These are phyloP conservation scores for Acacia acuminata DNA, from an alignment of 306 rosid genomes.

Conservation along the genomic window DNA sequence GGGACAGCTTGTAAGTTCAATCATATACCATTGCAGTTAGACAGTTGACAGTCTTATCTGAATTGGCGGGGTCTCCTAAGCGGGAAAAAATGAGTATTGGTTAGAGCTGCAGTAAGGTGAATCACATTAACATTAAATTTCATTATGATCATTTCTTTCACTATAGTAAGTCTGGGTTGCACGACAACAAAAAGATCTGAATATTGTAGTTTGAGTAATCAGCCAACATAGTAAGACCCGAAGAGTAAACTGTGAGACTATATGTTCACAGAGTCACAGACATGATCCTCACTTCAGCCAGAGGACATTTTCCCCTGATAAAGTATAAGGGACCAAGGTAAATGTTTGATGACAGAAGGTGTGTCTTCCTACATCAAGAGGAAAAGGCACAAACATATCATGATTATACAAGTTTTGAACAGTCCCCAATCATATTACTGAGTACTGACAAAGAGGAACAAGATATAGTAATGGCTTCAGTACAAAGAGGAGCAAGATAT, in stretches of 20 bases:
- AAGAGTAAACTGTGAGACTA: background rate
- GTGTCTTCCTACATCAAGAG: background rate
- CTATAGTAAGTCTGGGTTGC: background rate
- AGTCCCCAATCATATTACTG: background rate
- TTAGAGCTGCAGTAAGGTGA: background rate
- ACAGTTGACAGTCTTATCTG: conserved; percentile 13
- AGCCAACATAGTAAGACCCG: background rate
- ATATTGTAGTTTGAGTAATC: background rate
- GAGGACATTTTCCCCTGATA: background rate
- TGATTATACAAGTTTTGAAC: background rate
- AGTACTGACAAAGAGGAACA: background rate
- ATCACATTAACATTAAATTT: background rate
- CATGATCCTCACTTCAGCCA: background rate
- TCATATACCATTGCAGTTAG: conserved; percentile 8
- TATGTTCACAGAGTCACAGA: background rate
- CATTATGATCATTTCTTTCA: background rate
- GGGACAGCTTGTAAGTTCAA: conserved; percentile 1
- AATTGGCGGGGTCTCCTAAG: background rate
- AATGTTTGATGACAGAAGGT: background rate
- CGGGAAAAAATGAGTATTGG: background rate
- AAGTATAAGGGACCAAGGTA: background rate
- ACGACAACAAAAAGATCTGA: background rate
- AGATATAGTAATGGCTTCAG: background rate
- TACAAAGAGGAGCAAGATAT: background rate
- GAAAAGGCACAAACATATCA: background rate